Base-by-base conservation (phyloP, 2,329 filamentous ascomycete genomes). In the Chrysosporium queenslandicum region DNA sequence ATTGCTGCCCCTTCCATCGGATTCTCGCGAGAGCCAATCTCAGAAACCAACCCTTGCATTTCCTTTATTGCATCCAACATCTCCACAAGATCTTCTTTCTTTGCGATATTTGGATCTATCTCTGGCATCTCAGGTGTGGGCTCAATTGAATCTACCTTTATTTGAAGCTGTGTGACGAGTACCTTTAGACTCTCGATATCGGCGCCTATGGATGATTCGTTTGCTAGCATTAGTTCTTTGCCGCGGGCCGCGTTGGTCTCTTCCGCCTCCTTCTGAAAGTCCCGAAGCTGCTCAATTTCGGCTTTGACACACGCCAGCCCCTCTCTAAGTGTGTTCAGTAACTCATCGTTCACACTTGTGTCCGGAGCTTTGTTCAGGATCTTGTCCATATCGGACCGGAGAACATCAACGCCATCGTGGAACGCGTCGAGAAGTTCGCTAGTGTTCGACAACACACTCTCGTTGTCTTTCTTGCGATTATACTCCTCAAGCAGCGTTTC, bases 161-260 rank as follows among this genome's bases (percentile, higher is more conserved):
- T 81, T 30, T 86, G 80, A 8, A 97, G 77, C 62, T 95, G 83
- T 0, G 83, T 82, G 59, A 97, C 85, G 54, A 96, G 76, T 29
- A 83, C 73, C 65, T 96, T 92, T 34, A 97, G 79, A 54, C 87
- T 87, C 66, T 91, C 88, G 58, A 96, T 83, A 58, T 94, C 87
- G 46, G 85, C 80, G 14, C 80, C 70, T 4, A 80, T 70, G 14
- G 73, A 72, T 2, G 69, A 66, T 50, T 75, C 75, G 43, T 77
- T 75, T 7, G 78, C 78, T 51, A 83, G 72, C 48, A 80, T 75
- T 42, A 82, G 68, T 58, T 80, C 77, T 32, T 75, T 76, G 4
- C 77, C 77, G 29, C 79, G 67, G 1, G 70, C 68, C 2, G 71
- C 70, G 5, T 66, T 64, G 1, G 77, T 72, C 18, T 84, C 71